A percentile compares a stretch with the other conserved stretches of the same genome.
phyloP scores from a whole-genome alignment of 495 filamentous ascomycete genomes.

The Cenococcum geophilum region DNA sequence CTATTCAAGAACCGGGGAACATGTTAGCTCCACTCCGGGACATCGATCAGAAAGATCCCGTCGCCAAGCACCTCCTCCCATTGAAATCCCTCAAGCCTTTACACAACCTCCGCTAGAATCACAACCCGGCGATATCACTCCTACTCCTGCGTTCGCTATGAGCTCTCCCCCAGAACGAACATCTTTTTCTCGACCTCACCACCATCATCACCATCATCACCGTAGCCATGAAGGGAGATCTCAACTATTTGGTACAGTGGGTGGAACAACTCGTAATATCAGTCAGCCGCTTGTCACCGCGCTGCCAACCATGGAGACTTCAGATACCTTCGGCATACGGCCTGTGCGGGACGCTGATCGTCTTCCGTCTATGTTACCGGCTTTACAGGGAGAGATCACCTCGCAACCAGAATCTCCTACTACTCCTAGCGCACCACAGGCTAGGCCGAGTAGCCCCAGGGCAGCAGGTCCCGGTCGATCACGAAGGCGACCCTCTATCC shows the following conservation, averaged over 20 bases:
- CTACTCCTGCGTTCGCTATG: conserved; percentile 61
- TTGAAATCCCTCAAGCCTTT: conserved; percentile 63
- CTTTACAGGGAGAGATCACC: conserved; percentile 60
- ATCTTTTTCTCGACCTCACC: conserved; percentile 53
- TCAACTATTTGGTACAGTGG: conserved; percentile 34
- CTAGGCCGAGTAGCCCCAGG: conserved; percentile 30
- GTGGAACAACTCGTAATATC: conserved; percentile 21
- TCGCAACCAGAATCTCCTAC: conserved; percentile 93
- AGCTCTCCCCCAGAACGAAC: conserved; percentile 71
- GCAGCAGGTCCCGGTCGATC: conserved; percentile 31
- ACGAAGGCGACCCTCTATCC: conserved; percentile 67
- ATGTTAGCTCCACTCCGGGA: conserved; percentile 31
- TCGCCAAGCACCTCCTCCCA: conserved; percentile 65
- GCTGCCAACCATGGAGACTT: conserved; percentile 50
- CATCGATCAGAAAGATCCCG: conserved; percentile 39
- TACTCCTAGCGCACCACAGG: conserved; percentile 65
- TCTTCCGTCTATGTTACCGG: conserved; percentile 75
- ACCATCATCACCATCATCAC: conserved; percentile 54
- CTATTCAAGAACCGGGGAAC: conserved; percentile 31
- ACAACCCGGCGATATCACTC: conserved; percentile 48
- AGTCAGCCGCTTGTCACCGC: conserved; percentile 45
- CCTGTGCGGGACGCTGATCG: conserved; percentile 83
- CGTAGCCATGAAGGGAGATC: conserved; percentile 56
- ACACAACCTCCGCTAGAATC: conserved; percentile 45
- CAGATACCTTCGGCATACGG: conserved; percentile 67